Evolutionary conservation across 2,329 filamentous ascomycete species (phyloP).

Genomic region (Cryphonectria nitschkei): DNA sequence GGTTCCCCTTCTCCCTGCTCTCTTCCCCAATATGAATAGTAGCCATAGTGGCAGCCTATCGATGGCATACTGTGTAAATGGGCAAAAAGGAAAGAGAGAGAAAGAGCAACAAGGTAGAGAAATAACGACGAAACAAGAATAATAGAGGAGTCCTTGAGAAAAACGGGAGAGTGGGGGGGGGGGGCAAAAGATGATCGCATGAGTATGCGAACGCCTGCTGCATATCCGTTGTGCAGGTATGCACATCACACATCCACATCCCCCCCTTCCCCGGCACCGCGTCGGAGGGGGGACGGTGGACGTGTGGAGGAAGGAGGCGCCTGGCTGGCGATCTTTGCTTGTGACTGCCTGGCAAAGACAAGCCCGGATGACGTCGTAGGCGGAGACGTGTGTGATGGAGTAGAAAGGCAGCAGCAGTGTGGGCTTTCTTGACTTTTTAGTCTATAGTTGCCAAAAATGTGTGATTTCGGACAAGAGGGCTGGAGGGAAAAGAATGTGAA

Average conservation of each 20-base stretch:
- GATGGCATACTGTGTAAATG: background rate
- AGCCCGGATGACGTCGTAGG: background rate
- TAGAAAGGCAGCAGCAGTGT: background rate
- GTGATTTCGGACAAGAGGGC: background rate
- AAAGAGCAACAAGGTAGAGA: background rate
- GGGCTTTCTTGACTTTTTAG: background rate
- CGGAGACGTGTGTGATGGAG: background rate
- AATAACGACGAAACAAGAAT: background rate
- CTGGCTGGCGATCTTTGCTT: background rate
- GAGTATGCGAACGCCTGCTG: slow-evolving; percentile 7
- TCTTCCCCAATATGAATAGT: background rate
- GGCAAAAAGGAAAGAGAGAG: background rate
- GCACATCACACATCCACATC: background rate
- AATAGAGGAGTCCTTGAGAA: background rate
- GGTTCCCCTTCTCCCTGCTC: background rate
- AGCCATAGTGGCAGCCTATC: background rate
- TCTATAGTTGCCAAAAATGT: background rate
- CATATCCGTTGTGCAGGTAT: slow-evolving; percentile 8
- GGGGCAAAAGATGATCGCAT: background rate
- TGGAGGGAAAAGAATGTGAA: background rate
- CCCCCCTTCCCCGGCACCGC: too few species aligned
- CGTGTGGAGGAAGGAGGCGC: background rate
- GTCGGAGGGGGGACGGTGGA: background rate
- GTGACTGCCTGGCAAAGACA: background rate
- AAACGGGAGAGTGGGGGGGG: too few species aligned